Evolutionary conservation across 305 asterid genomes (phyloP), one percentile per base, ranked within the genome.

Genomic region (Plantago coronopus): DNA sequence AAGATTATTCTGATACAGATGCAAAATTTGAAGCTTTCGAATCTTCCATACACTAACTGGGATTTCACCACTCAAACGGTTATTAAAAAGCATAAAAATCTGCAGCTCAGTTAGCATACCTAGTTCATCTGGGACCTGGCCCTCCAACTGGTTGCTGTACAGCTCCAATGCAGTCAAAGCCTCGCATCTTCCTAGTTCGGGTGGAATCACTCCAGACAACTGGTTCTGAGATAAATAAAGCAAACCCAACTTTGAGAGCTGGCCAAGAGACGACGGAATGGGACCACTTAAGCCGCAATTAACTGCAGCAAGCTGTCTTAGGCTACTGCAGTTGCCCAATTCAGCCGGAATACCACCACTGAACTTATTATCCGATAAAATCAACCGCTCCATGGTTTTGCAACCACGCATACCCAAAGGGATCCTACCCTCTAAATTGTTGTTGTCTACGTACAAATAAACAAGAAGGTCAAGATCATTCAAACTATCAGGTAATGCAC

Each of bases 161-260:
- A 91, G 43, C 78, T 66, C 69, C 66, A 91, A 76, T 71, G 82
- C 87, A 45, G 56, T 65, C 82, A 91, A 78, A 49, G 86, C 78
- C 66, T 31, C 57, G 74, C 95, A 91, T 49, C 75, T 73, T 31
- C 96, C 94, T 66, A 91, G 70, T 64, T 91, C 89, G 1, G 77
- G 77, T 9, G 98, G 98, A 68, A 91, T 91, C 62, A 48, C 55
- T 43, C 96, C 96, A 0, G 96, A 79, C 6, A 91, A 75, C 37
- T 22, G 65, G 84, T 86, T 91, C 57, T 59, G 69, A 15, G 88
- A 68, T 43, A 91, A 78, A 76, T 88, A 91, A 60, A 91, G 88
- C 11, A 8, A 54, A 23, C 17, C 49, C 47, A 91, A 77, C 51
- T 74, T 47, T 48, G 76, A 54, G 44, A 91, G 87, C 21, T 45